phyloP scores from a whole-genome alignment of 169 alveolate species.

The Plasmodium cynomolgi region DNA sequence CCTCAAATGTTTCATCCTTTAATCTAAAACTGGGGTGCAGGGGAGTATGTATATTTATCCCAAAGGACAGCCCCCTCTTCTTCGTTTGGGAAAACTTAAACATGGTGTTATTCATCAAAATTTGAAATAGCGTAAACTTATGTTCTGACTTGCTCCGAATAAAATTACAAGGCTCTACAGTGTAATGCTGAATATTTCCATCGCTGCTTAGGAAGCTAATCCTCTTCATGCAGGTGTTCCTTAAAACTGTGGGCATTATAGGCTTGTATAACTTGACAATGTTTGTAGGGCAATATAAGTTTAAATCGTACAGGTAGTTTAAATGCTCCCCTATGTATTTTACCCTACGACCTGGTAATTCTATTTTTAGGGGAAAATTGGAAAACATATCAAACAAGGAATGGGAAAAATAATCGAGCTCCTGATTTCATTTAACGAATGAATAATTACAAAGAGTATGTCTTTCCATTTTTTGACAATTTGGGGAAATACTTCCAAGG shows the following conservation, averaged over 20 bases:
- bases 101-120: conserved; percentile 64
- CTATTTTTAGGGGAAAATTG: conserved; percentile 22
- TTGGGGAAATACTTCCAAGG: conserved; percentile 20
- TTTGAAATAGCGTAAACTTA: conserved; percentile 64
- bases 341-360: conserved; percentile 51
- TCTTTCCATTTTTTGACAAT: conserved; percentile 67
- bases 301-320: conserved; percentile 26
- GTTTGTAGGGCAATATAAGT: conserved; percentile 11
- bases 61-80: conserved; percentile 47
- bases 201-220: conserved; percentile 56
- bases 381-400: conserved; percentile 34
- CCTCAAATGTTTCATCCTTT: conserved; percentile 27
- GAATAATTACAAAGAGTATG: conserved; percentile 22
- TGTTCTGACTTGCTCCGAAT: conserved; percentile 41
- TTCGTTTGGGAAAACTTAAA: conserved; percentile 44
- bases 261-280: conserved; percentile 29
- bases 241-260: neutral
- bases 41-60: conserved; percentile 23
- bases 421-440: conserved; percentile 33
- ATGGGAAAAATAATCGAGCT: conserved; percentile 32
- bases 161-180: conserved; percentile 40
- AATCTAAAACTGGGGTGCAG: conserved; percentile 61
- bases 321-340: conserved; percentile 51
- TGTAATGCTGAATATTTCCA: conserved; percentile 62
- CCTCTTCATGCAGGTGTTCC: conserved; percentile 18